Base-by-base conservation (phyloP, 2,329 filamentous ascomycete genomes). In the Mariannaea sp. region DNA sequence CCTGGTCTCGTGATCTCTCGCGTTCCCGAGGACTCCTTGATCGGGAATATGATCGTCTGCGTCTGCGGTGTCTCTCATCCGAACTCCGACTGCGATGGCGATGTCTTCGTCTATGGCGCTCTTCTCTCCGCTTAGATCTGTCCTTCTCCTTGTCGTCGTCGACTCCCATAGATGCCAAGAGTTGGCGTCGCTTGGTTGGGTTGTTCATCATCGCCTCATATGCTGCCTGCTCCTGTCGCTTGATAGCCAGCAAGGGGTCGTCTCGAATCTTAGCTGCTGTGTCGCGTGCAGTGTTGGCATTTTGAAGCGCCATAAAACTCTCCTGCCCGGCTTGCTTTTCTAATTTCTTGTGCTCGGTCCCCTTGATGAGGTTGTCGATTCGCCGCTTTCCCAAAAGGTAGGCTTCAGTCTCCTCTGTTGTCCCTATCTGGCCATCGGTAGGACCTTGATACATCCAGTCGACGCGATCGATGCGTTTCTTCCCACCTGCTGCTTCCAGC, bases 361-460 rank as follows among this genome's bases (percentile, higher is more conserved):
- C 90, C 70, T 94, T 84, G 49, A 99, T 79, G 27, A 85, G 71
- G 10, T 87, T 86, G 76, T 97, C 93, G 70, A 99, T 93, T 53
- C 92, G 83, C 53, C 94, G 82, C 78, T 97, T 97, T 46, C 94
- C 94, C 12, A 99, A 79, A 1, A 99, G 75, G 70, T 96, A 99
- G 4, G 89, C 91, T 69, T 99, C 94, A 75, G 90, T 92, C 74
- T 97, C 94, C 71, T 97, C 93, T 4, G 82, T 84, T 32, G 84
- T 90, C 24, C 88, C 88, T n/a, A 79, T 78, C 67, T 89, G 87
- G 29, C 90, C 90, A 66, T 83, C 80, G 43, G 87, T 88, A 7
- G 94, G 92, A 1, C 93, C 93, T 64, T 88, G 85, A 74, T 99
- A 99, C 91, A 99, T 97, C 90, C 94, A 99, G 67, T 97, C 94